phyloP scores from a whole-genome alignment of 2,329 filamentous ascomycete genomes.

The Ilyonectria robusta region DNA sequence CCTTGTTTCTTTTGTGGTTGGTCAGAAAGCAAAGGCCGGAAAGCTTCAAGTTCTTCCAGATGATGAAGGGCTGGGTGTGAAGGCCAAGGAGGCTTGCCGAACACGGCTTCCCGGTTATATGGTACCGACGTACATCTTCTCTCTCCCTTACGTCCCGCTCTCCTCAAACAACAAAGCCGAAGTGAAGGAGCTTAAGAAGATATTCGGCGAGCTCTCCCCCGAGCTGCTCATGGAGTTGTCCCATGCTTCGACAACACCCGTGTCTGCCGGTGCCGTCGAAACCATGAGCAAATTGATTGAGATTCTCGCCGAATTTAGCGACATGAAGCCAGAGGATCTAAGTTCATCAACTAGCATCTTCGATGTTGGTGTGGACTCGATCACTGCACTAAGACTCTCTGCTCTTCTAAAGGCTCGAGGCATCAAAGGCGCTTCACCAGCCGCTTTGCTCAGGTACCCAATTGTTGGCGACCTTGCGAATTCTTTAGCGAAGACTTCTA shows the following conservation, averaged over 20 bases:
- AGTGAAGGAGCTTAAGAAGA: constrained; percentile 73
- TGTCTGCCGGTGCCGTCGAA: constrained; percentile 50
- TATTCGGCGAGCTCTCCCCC: constrained; percentile 75
- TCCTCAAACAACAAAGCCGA: constrained; percentile 94
- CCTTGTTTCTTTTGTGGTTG: constrained; percentile 80
- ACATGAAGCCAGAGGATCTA: constrained; percentile 60
- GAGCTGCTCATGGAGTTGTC: constrained; percentile 74
- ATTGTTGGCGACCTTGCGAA: constrained; percentile 63
- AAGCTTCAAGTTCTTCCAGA: constrained; percentile 47
- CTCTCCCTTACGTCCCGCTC: constrained; percentile 79
- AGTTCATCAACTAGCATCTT: constrained; percentile 78
- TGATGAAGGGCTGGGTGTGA: constrained; percentile 56
- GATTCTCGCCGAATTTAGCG: constrained; percentile 68
- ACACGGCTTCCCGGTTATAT: constrained; percentile 85
- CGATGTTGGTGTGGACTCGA: constrained; percentile 89
- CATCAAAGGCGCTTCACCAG: constrained; percentile 72
- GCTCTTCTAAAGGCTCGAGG: constrained; percentile 74
- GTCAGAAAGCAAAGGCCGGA: constrained; percentile 12
- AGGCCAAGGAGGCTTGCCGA: constrained; percentile 75
- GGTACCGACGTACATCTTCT: constrained; percentile 88
- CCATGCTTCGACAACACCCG: constrained; percentile 44
- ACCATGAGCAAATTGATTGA: constrained; percentile 64
- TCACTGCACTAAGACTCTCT: constrained; percentile 82
- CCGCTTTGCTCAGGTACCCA: constrained; percentile 76
- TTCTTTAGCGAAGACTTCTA: constrained; percentile 47